These are phyloP conservation scores for Trypanosomatidae sp. DNA, from an alignment of 208 protist species.

Conservation along the genomic window DNA sequence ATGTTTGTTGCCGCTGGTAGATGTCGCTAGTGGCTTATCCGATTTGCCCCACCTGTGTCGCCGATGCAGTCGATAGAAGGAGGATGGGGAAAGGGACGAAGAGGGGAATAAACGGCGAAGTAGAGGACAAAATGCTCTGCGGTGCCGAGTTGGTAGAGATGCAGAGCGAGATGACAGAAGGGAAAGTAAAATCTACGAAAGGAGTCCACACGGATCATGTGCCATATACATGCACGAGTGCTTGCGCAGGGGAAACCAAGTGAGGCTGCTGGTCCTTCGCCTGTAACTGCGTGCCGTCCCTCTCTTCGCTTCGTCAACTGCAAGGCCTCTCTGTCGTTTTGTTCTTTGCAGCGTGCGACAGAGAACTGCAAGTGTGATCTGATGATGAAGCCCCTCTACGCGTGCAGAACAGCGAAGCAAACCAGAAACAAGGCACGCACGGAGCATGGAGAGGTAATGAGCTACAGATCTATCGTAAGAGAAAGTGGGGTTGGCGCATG, in stretches of 20 bases:
- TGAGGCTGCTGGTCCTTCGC: not conserved
- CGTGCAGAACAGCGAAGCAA: not conserved
- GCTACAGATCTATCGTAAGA: not conserved
- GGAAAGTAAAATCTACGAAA: not conserved
- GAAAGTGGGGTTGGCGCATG: not conserved
- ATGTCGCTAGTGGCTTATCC: not conserved
- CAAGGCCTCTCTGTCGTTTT: not conserved
- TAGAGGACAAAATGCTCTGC: constrained; percentile 3
- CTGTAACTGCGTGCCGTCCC: not conserved
- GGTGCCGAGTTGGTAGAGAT: not conserved
- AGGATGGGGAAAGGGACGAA: not conserved
- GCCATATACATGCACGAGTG: not conserved
- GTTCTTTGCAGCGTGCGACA: not conserved
- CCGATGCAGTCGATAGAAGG: not conserved
- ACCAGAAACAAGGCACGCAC: not conserved
- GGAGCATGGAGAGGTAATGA: not conserved
- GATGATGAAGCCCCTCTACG: not conserved
- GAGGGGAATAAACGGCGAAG: constrained; percentile 5
- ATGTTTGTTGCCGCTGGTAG: not conserved
- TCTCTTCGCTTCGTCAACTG: not conserved
- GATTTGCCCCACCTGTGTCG: not conserved
- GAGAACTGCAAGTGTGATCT: not conserved
- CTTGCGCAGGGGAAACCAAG: not conserved
- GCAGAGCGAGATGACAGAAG: not conserved
- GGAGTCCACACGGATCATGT: not conserved